Percentiles rank a stretch among this genome's conserved stretches.
Evolutionary conservation across 2,329 filamentous ascomycete species (phyloP).

Genomic region (Aspergillus vadensis): DNA sequence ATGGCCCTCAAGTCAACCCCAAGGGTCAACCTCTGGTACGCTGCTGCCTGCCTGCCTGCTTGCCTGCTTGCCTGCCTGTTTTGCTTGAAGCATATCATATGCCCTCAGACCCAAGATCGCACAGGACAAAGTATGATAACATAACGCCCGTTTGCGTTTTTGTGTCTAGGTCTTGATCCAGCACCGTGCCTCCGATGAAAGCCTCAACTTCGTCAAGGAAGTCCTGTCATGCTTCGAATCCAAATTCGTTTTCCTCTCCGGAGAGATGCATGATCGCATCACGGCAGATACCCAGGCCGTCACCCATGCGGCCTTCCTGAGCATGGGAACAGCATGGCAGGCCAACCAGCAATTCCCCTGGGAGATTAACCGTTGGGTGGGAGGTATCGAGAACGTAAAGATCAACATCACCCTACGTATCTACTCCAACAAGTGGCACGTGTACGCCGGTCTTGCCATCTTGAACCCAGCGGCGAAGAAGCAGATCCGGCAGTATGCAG

Average conservation of each 20-base stretch:
- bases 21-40: conserved; percentile 83
- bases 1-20: conserved; percentile 87
- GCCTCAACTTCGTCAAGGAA: conserved; percentile 74
- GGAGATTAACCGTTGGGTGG: conserved; percentile 93
- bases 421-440: conserved; percentile 99
- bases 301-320: conserved; percentile 93
- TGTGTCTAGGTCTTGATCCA: conserved; percentile 71
- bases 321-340: conserved; percentile 97
- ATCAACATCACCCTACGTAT: conserved; percentile 98
- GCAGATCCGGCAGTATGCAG: conserved; percentile 93
- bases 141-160: background rate
- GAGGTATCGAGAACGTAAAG: conserved; percentile 98
- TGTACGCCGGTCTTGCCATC: conserved; percentile 95
- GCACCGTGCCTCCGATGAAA: conserved; percentile 78
- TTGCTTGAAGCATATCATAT: no score
- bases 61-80: conserved; percentile 8
- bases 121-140: conserved; percentile 23
- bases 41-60: background rate
- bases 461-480: conserved; percentile 88
- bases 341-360: conserved; percentile 95
- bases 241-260: conserved; percentile 83
- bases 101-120: background rate
- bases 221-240: conserved; percentile 83
- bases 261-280: conserved; percentile 89
- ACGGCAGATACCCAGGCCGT: conserved; percentile 98